Base-by-base conservation (phyloP, 257 asterid genomes). In the Thymus mandschuricus region DNA sequence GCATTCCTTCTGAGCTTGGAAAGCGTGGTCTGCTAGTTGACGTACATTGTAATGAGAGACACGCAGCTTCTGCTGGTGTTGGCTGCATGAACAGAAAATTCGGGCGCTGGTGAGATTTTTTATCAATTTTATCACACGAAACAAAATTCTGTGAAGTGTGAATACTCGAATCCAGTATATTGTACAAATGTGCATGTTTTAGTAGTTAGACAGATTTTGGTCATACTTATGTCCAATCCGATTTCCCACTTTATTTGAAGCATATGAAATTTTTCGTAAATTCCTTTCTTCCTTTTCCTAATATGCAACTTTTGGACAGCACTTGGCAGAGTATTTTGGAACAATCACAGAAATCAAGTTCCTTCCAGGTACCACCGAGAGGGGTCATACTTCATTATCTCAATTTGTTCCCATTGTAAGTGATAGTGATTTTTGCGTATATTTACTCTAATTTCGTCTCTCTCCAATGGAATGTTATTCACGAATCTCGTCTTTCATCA, bases 1-100 rank as follows among this genome's bases (percentile, higher is more conserved):
- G 73, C 62, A 80, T 87, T 59, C 99, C 95, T 13, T 75, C 68
- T 61, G 93, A 81, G 85, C 76, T 89, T 52, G 77, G 78, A 68
- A 85, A 76, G 63, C 89, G 86, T 60, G 73, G 79, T 70, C 80
- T 76, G 76, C 83, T 86, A 27, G 67, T 76, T 45, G 86, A 90
- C 52, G 62, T 81, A 65, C 81, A 77, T 60, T 82, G 84, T 68
- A 87, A 90, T 71, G 86, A 75, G 55, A 80, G 70, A 31, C 83
- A 82, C 68, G 70, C 85, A 34, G 70, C 85, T 77, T 69, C 83
- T 54, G 78, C 68, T 50, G 86, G 78, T 76, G 70, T 77, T 75
- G 82, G 83, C 63, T 82, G 93, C 57, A 45, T 81, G 43, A 88
- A 82, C 68, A 79, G 99, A 86, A 95, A 92, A 82, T 69, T 89